Evolutionary conservation across 768 basidiomycete genomes (phyloP), one percentile per base, ranked within the genome.

Genomic region (Butyriboletus loyo): DNA sequence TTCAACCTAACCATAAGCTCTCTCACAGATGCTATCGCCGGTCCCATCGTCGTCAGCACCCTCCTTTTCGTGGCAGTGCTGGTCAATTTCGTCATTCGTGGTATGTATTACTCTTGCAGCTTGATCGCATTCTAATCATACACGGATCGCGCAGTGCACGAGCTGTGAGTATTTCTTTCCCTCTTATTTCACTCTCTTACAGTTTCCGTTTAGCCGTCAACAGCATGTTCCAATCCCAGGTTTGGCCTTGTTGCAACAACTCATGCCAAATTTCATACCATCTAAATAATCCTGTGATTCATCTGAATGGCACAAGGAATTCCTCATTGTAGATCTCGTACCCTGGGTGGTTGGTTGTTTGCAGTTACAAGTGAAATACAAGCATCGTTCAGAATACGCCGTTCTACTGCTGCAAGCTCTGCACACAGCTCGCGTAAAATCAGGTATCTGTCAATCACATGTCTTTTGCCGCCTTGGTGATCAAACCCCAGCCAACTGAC

Each of bases 11-110:
- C 50, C 32, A 53, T 44, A 24, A 61, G 7, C 32, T 14, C 9
- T 19, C 31, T 42, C 46, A 17, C 56, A 96, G 96, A 97, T 62
- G 81, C 85, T 45, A 79, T 94, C 8, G 66, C 78, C 3, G 97
- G 95, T 1, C 97, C 97, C 0, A 65, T 98, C 22, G 52, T 94
- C 30, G 83, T 99, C 44, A 93, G 89, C 62, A 72, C 80, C 7
- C 74, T 87, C 13, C 81, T 99, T 15, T 98, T 99, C 75, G 69
- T 86, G 41, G 97, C 92, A 8, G 80, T 99, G 8, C 78, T 96
- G 27, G 79, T 83, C 43, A 98, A 98, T 71, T 97, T 98, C 65
- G 61, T 92, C 55, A 76, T 96, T 53, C 85, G 95, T 72, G 86
- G 90, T 92, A 61, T 57, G 82, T 73, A 21, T 39, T 40, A 11